A percentile compares a stretch with the other conserved stretches of the same genome.
Evolutionary conservation across 306 rosid genomes (phyloP).

Genomic region (Cucurbita argyrosperma): DNA sequence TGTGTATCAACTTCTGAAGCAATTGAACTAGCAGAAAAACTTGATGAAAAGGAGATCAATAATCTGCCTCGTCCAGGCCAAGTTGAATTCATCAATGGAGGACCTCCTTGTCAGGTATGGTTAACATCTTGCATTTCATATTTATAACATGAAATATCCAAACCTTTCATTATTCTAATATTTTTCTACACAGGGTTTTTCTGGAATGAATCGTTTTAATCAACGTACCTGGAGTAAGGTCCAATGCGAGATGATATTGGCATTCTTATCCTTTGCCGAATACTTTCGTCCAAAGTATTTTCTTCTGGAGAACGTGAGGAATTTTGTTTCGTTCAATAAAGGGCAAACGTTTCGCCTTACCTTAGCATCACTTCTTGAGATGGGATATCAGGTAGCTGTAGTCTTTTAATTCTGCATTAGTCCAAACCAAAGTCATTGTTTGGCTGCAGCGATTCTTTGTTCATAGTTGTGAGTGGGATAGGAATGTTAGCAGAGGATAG

Average conservation of each 20-base stretch:
- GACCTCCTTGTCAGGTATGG: constrained; percentile 93
- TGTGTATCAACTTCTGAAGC: constrained; percentile 81
- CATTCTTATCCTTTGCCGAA: constrained; percentile 88
- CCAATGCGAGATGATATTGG: constrained; percentile 94
- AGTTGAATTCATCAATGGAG: constrained; percentile 96
- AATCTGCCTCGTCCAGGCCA: constrained; percentile 75
- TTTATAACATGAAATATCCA: not conserved
- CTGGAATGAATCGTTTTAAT: constrained; percentile 95
- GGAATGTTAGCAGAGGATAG: not conserved
- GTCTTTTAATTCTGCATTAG: not conserved
- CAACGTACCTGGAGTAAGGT: constrained; percentile 94
- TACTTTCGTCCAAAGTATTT: constrained; percentile 93
- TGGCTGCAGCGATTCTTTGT: not conserved
- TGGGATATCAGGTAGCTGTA: constrained; percentile 82
- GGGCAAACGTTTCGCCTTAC: constrained; percentile 89
- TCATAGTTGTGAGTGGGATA: not conserved
- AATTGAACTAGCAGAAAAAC: constrained; percentile 45
- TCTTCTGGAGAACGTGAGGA: constrained; percentile 91
- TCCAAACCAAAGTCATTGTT: not conserved
- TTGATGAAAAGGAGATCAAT: constrained; percentile 38
- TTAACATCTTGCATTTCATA: constrained; percentile 1
- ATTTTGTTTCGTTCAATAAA: constrained; percentile 76
- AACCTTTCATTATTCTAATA: not conserved
- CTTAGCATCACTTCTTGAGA: constrained; percentile 87
- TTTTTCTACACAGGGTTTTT: constrained; percentile 53